Percentiles rank a stretch among this genome's conserved stretches.
Evolutionary conservation across 345 rosid species (phyloP).

Genomic region (Eutrema yunnanense): DNA sequence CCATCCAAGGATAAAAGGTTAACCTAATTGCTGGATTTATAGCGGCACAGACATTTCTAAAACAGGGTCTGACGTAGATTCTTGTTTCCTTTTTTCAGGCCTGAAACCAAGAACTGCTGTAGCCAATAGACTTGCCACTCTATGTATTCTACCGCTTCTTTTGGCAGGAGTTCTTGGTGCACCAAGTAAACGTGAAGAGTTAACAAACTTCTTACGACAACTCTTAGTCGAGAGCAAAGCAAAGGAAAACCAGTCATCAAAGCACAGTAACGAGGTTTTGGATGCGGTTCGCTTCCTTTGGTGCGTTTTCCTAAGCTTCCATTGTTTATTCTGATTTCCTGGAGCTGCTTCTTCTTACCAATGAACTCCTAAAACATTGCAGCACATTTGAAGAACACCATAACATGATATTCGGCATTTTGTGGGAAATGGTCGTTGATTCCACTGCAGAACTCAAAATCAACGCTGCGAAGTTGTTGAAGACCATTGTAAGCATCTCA

Average conservation of each 20-base stretch:
- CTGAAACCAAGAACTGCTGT: conserved; percentile 78
- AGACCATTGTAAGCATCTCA: conserved; percentile 64
- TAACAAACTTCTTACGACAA: conserved; percentile 70
- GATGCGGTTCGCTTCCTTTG: conserved; percentile 94
- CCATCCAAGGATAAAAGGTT: conserved; percentile 70
- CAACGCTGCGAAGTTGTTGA: conserved; percentile 67
- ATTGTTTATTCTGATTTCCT: conserved; percentile 5
- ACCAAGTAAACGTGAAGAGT: conserved; percentile 59
- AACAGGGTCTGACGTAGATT: conserved; percentile 13
- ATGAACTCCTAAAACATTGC: conserved; percentile 30
- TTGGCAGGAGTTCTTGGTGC: conserved; percentile 93
- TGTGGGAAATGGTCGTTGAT: conserved; percentile 98
- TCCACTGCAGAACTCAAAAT: conserved; percentile 72
- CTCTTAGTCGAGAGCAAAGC: conserved; percentile 52
- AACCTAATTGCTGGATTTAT: conserved; percentile 1
- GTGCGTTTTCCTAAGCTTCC: conserved; percentile 34
- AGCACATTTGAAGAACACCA: conserved; percentile 86
- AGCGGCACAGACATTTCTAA: not conserved
- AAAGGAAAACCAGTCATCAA: conserved; percentile 52
- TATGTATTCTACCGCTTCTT: conserved; percentile 83
- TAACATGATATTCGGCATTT: conserved; percentile 64
- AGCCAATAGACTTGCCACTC: conserved; percentile 64
- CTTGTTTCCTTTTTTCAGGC: conserved; percentile 43
- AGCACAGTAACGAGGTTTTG: conserved; percentile 48
- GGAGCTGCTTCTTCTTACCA: conserved; percentile 17